Base-by-base conservation (phyloP, 345 rosid genomes). In the Ceriops tagal region DNA sequence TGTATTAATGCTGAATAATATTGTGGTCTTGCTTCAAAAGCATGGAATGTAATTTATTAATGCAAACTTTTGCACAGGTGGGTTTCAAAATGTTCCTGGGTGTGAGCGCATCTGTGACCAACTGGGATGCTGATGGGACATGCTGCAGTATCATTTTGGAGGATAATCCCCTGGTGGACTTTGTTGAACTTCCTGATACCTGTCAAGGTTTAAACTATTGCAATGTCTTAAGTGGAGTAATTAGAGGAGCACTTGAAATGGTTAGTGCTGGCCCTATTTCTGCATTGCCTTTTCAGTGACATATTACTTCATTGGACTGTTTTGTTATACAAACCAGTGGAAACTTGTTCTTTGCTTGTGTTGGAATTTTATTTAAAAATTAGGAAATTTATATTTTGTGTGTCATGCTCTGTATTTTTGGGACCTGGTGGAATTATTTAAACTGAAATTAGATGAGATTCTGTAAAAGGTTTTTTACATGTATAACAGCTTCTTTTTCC, bases 81-180 rank as follows among this genome's bases (percentile, higher is more conserved):
- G 96, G 97, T 6, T 89, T 91, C 82, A 93, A 93, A 85, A 93
- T 93, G 98, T 93, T 93, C 73, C 79, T 93, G 31, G 97, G 98
- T 24, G 87, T 93, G 60, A 78, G 89, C 66, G 97, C 97, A 43
- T 83, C 96, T 35, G 96, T 91, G 64, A 73, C 77, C 68, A 93
- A 88, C 65, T 91, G 96, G 95, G 91, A 93, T 63, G 82, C 84
- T 46, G 92, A 93, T 34, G 98, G 97, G 30, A 91, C 95, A 56
- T 82, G 87, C 75, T 91, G 97, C 84, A 88, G 84, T 75, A 79
- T 91, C 58, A 63, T 89, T 74, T 83, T 93, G 80, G 97, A 89
- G 63, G 98, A 93, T 73, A 93, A 91, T 77, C 98, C 97, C 56
- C 78, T 93, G 28, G 97, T 89, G 61, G 97, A 93, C 71, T 91